Conservation (phyloP, 176 grass and related monocot genomes). For the Tillandsia fasciculata region DNA sequence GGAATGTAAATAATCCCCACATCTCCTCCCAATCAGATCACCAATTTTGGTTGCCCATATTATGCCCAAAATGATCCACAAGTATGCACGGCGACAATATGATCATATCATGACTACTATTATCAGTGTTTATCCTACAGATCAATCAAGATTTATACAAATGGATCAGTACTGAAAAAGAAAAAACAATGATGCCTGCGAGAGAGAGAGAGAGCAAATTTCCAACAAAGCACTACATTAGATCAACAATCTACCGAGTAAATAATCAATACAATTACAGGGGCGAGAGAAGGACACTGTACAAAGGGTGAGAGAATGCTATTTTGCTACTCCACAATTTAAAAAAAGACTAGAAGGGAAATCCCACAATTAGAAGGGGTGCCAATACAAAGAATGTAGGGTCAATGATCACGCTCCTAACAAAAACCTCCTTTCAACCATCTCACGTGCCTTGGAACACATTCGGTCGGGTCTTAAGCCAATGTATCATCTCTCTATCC, state of each 20-base stretch:
- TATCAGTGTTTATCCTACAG: neutral
- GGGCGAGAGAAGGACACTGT: neutral
- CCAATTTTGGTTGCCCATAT: too few relatives aligned
- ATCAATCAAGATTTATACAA: neutral
- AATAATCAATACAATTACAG: conserved; percentile 5
- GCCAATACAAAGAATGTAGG: neutral
- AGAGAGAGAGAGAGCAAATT: neutral
- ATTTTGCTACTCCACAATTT: neutral
- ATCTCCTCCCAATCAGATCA: too few relatives aligned
- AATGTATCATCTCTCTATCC: conserved; percentile 95
- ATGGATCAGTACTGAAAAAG: neutral
- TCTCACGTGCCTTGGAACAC: conserved; percentile 67
- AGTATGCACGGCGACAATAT: too few relatives aligned
- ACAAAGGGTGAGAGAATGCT: conserved; percentile 4
- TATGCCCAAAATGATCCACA: too few relatives aligned
- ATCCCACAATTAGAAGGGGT: neutral
- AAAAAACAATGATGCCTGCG: neutral
- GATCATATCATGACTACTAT: too few relatives aligned
- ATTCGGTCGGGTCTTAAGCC: conserved; percentile 80
- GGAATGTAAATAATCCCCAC: too few relatives aligned
- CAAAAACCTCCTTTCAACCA: neutral
- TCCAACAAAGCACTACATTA: neutral
- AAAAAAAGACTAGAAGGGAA: neutral
- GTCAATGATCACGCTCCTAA: neutral
- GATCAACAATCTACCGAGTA: neutral